These are phyloP conservation scores for Colletotrichum eremochloae DNA, from an alignment of 2,329 filamentous ascomycete species.

Conservation along the genomic window DNA sequence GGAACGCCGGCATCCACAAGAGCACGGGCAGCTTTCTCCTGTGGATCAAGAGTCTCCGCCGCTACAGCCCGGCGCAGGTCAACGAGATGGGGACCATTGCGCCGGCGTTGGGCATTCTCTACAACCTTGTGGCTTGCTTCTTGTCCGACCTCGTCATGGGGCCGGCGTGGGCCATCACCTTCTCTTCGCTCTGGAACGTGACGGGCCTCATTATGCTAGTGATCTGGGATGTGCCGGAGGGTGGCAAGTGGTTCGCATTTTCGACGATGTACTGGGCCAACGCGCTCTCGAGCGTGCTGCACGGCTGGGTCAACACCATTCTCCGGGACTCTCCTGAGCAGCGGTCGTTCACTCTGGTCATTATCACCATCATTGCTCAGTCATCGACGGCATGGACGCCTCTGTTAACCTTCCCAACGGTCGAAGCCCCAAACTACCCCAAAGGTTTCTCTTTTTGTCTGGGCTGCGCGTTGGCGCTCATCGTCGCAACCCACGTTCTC, in stretches of 20 bases:
- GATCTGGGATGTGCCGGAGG: conserved; percentile 68
- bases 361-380: conserved; percentile 60
- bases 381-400: conserved; percentile 68
- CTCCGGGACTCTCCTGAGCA: conserved; percentile 35
- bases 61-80: conserved; percentile 63
- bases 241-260: conserved; percentile 67
- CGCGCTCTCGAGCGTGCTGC: conserved; percentile 33
- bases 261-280: conserved; percentile 49
- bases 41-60: conserved; percentile 57
- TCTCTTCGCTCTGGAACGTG: conserved; percentile 34
- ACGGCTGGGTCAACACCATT: conserved; percentile 41
- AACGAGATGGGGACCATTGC: conserved; percentile 57
- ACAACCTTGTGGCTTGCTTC: conserved; percentile 36
- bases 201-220: conserved; percentile 56
- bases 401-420: conserved; percentile 62
- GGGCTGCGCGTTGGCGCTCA: conserved; percentile 35
- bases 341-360: conserved; percentile 37
- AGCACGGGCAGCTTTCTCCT: conserved; percentile 53
- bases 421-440: conserved; percentile 57
- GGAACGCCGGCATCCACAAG: conserved; percentile 61
- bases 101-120: conserved; percentile 29
- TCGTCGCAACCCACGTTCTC: conserved; percentile 35
- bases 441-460: conserved; percentile 60
- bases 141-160: conserved; percentile 35
- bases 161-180: conserved; percentile 51